Conservation (phyloP, 352 stramenopile species). For the Phytopythium boreale region DNA sequence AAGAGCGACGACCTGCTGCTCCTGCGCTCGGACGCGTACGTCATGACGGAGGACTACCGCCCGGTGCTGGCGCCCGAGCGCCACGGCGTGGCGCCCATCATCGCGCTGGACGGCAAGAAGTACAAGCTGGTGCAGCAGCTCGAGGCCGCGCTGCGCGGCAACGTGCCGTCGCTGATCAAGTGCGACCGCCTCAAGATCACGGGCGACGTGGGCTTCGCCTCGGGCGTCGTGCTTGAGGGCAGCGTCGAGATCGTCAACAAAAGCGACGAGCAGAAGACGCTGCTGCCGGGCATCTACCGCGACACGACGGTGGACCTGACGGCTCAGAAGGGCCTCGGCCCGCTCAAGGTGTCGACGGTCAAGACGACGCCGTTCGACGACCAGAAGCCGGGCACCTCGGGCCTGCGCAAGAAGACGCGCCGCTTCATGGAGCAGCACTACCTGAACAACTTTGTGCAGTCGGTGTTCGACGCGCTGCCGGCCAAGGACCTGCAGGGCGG, state of each 20-base stretch:
- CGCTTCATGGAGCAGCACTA: slow-evolving; percentile 98
- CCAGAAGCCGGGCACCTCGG: slow-evolving; percentile 97
- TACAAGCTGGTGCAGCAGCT: slow-evolving; percentile 98
- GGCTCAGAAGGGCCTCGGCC: slow-evolving; percentile 89
- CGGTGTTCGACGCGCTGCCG: slow-evolving; percentile 94
- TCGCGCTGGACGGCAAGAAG: slow-evolving; percentile 95
- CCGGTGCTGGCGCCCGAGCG: slow-evolving; percentile 95
- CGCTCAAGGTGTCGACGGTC: slow-evolving; percentile 80
- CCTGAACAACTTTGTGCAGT: slow-evolving; percentile 98
- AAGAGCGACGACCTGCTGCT: slow-evolving; percentile 89
- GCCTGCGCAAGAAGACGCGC: slow-evolving; percentile 99
- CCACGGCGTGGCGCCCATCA: slow-evolving; percentile 92
- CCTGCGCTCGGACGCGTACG: slow-evolving; percentile 97
- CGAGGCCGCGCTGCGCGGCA: slow-evolving; percentile 90
- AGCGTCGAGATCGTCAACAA: slow-evolving; percentile 94
- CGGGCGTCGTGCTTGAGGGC: slow-evolving; percentile 91
- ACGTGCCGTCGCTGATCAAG: slow-evolving; percentile 94
- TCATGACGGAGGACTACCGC: slow-evolving; percentile 95
- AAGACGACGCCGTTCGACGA: slow-evolving; percentile 92
- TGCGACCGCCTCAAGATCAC: slow-evolving; percentile 96
- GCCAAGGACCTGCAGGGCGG: slow-evolving; percentile 91
- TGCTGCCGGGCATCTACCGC: slow-evolving; percentile 92
- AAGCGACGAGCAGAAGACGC: slow-evolving; percentile 94
- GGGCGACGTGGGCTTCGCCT: slow-evolving; percentile 92
- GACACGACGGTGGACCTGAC: slow-evolving; percentile 96